These are phyloP conservation scores for Solanum piurae DNA, from an alignment of 257 asterid genomes.

Conservation along the genomic window DNA sequence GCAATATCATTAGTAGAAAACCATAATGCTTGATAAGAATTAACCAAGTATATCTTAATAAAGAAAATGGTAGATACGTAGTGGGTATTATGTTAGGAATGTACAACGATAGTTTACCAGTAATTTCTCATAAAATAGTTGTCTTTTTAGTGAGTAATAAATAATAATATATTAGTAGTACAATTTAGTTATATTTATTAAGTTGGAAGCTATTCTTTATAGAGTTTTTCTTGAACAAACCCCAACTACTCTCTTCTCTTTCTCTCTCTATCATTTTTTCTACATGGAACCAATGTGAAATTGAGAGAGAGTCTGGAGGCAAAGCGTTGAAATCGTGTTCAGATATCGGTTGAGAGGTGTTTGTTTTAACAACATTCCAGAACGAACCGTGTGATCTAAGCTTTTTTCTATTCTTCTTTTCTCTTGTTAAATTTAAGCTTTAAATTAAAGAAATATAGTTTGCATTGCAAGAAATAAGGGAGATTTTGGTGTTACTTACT, in stretches of 20 bases:
- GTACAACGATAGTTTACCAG: conserved; percentile 7
- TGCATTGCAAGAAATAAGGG: neutral
- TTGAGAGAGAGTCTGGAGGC: conserved; percentile 2
- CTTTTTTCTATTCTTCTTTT: neutral
- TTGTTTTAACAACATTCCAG: conserved; percentile 16
- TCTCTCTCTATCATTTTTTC: neutral
- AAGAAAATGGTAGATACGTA: neutral
- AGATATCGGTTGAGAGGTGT: conserved; percentile 38
- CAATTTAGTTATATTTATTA: neutral
- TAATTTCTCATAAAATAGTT: neutral
- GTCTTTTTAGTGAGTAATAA: neutral
- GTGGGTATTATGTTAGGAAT: neutral
- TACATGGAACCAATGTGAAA: neutral
- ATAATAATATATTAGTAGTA: neutral
- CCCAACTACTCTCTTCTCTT: conserved; percentile 25
- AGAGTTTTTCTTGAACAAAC: conserved; percentile 7
- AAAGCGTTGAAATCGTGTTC: conserved; percentile 37
- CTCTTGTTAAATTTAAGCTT: neutral
- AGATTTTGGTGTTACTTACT: neutral
- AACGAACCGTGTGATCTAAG: conserved; percentile 20
- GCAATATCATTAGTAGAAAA: neutral
- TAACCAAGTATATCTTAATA: neutral
- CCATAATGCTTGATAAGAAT: neutral
- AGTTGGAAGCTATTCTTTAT: neutral
- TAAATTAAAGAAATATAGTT: neutral